phyloP scores from a whole-genome alignment of 2,329 filamentous ascomycete genomes.

The Annulohypoxylon truncatum region DNA sequence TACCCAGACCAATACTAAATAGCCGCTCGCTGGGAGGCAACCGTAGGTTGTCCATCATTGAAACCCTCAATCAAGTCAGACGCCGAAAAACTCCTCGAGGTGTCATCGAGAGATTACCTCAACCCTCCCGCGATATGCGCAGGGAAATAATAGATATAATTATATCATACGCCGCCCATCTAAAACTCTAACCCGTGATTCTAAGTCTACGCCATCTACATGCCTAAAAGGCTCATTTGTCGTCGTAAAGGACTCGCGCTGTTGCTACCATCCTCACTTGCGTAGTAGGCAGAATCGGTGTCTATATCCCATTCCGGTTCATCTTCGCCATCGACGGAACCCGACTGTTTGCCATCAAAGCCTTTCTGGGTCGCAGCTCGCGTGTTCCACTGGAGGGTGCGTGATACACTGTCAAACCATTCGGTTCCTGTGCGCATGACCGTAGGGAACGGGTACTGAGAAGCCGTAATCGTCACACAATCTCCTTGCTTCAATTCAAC shows the following conservation, averaged over 20 bases:
- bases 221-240: conserved; percentile 78
- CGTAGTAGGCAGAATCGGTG: conserved; percentile 79
- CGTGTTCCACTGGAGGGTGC: conserved; percentile 95
- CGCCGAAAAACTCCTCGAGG: conserved; percentile 34
- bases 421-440: conserved; percentile 90
- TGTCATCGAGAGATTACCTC: conserved; percentile 23
- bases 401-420: conserved; percentile 96
- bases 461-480: conserved; percentile 94
- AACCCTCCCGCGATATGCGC: conserved; percentile 7
- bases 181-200: conserved; percentile 27
- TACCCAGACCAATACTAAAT: conserved; percentile 18
- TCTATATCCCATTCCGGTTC: conserved; percentile 91
- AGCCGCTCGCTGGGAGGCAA: conserved; percentile 4
- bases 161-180: conserved; percentile 23
- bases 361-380: conserved; percentile 91
- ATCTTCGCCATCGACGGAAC: conserved; percentile 62
- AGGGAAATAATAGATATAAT: conserved; percentile 15
- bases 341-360: conserved; percentile 73
- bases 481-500: conserved; percentile 94
- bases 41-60: conserved; percentile 8
- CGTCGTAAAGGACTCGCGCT: conserved; percentile 75
- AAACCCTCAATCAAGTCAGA: conserved; percentile 9
- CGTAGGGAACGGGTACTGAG: conserved; percentile 96
- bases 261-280: conserved; percentile 78
- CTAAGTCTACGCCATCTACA: conserved; percentile 55